phyloP scores from a whole-genome alignment of 2,329 filamentous ascomycete species.

The Claviceps lovelessii region DNA sequence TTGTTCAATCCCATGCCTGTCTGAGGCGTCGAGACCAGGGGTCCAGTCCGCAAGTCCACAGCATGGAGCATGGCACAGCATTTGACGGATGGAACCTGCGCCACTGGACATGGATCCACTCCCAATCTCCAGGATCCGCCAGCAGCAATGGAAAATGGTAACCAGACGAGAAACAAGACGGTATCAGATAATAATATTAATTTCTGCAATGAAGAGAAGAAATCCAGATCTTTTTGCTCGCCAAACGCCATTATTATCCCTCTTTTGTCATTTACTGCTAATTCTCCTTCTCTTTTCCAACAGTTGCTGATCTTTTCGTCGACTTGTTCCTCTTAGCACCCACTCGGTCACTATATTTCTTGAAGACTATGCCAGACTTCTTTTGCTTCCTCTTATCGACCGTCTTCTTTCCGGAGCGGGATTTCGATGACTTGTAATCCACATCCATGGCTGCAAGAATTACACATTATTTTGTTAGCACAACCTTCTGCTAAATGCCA shows the following conservation, averaged over 20 bases:
- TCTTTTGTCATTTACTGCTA: neutral
- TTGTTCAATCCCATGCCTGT: neutral
- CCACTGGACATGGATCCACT: neutral
- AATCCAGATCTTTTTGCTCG: neutral
- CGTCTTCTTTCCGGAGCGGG: conserved; percentile 32
- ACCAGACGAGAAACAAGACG: neutral
- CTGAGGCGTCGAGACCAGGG: neutral
- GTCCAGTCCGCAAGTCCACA: too few species aligned
- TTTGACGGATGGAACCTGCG: neutral
- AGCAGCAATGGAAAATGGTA: neutral
- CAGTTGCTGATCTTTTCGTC: conserved; percentile 2
- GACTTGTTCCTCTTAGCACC: conserved; percentile 29
- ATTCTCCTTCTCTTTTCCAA: neutral
- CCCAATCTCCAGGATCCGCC: neutral
- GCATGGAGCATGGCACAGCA: too few species aligned
- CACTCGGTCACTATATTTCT: conserved; percentile 39
- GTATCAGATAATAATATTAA: neutral
- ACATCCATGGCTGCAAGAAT: conserved; percentile 38
- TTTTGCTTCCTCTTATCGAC: conserved; percentile 43
- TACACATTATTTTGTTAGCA: conserved; percentile 3
- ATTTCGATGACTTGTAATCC: conserved; percentile 30
- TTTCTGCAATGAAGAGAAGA: neutral
- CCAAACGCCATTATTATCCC: neutral
- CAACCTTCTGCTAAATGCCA: neutral
- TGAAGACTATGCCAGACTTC: conserved; percentile 45